A percentile compares a stretch with the other conserved stretches of the same genome.
Conservation (phyloP, 2,329 filamentous ascomycete genomes). For the Lecanicillium sp. region DNA sequence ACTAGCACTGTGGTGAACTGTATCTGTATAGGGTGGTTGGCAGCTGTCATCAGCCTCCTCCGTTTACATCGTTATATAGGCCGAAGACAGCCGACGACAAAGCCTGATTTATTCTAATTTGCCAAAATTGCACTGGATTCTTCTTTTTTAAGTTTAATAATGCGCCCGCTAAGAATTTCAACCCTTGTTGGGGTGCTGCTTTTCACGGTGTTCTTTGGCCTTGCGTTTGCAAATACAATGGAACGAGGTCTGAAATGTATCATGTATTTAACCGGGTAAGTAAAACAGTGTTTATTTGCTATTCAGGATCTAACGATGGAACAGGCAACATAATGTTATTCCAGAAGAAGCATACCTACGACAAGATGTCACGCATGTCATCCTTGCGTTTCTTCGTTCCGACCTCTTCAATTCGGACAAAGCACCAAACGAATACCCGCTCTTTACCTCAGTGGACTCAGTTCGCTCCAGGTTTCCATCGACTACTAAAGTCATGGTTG, state of each 20-base stretch:
- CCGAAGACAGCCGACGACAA: too few species aligned
- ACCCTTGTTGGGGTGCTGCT: too few species aligned
- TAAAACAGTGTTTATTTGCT: not conserved
- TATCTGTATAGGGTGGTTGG: too few species aligned
- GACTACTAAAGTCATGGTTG: constrained; percentile 56
- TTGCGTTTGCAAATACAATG: not conserved
- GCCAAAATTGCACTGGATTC: too few species aligned
- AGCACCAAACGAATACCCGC: constrained; percentile 31
- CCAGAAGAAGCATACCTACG: constrained; percentile 27
- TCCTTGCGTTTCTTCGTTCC: constrained; percentile 49
- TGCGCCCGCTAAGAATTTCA: too few species aligned
- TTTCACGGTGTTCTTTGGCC: too few species aligned
- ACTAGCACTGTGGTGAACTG: too few species aligned
- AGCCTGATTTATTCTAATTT: too few species aligned
- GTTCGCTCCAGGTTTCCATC: constrained; percentile 39
- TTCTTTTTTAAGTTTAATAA: too few species aligned
- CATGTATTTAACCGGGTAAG: constrained; percentile 41
- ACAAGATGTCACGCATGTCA: constrained; percentile 44
- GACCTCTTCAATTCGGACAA: constrained; percentile 38
- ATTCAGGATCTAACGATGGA: not conserved
- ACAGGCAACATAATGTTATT: constrained; percentile 38
- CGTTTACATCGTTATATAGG: too few species aligned
- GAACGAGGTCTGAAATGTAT: constrained; percentile 10
- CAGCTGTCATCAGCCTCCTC: too few species aligned
- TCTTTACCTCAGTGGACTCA: constrained; percentile 43